Evolutionary conservation across 371 early-diverging fungal species (phyloP), one percentile per base, ranked within the genome.

Genomic region (Syncephalastrum sp.): DNA sequence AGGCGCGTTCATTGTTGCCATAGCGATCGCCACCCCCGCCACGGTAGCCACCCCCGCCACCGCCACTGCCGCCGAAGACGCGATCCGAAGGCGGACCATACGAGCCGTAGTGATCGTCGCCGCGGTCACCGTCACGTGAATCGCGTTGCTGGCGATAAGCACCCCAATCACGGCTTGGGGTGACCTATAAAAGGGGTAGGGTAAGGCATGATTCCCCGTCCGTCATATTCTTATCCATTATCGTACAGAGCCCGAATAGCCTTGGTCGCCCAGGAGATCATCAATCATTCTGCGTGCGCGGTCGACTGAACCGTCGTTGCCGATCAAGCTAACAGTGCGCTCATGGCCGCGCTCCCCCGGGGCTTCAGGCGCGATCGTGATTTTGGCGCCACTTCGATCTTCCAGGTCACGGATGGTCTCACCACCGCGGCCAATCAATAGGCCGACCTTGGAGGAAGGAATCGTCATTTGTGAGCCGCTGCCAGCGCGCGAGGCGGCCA

Each of bases 361-460:
- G 27, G 68, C 59, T 54, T 91, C 90, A 0, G 89, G 89, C 4
- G 88, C 79, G n/a, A 96, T 90, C 44, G 85, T 85, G 63, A 95
- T 91, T 15, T 87, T 82, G 3, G 94, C 94, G 15, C 92, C 92
- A 59, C 86, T 84, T 24, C 83, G 81, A 45, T 82, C 83, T 68
- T 93, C 91, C 43, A 96, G 81, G 50, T 85, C 85, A 19, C 90
- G 84, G 68, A 96, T 93, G 3, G 91, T 96, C 73, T 94, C 95
- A 19, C 95, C 95, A 43, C 92, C 87, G 50, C 87, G 76, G 12
- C 96, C 96, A 69, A 96, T 96, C 16, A 96, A 88, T 33, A 92
- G 72, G 1, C 96, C 96, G 12, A 96, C 95, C 65, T 85, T 87
- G 47, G 70, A 59, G 19, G 78, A 75, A 21, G 92, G 91, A 29